Evolutionary conservation across 768 basidiomycete genomes (phyloP), one percentile per base, ranked within the genome.

Genomic region (Phanerochaete carnosa): DNA sequence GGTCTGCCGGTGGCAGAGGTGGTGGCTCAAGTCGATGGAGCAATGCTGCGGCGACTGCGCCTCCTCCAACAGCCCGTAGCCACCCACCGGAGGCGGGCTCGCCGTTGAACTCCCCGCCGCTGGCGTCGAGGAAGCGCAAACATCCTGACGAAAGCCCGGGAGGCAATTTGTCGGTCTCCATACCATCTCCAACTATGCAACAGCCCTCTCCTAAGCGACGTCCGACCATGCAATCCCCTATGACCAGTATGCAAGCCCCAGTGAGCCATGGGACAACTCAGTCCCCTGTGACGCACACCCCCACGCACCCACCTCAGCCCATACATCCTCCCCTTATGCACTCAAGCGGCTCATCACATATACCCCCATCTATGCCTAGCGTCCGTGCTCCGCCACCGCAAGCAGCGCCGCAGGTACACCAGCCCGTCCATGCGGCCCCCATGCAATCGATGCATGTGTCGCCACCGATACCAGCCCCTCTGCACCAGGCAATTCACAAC

Each of bases 51-150:
- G 68, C 69, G 1, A 64, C 70, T 3, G 71, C 69, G 1, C 67
- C 73, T 1, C 66, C 71, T 16, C 68, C 73, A 1, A 61, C 68
- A 0, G 62, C 70, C 8, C 62, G 72, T 6, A 49, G 63, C 15
- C 62, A 66, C 49, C 61, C 47, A 50, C 25, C 57, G 29, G 33
- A 58, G 45, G 29, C 30, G n/a, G 12, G 35, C 43, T 57, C 64
- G 46, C 55, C 58, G 54, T 28, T 65, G 60, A 16, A 63, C 62
- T 61, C 71, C 7, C 66, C 69, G 23, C 64, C 69, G 23, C 64
- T 65, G 12, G 59, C 60, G 1, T 57, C 68, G 12, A 65, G 73
- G 29, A 76, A 76, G 61, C 70, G 75, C 47, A 76, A 76, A 64
- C 71, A 73, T 52, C 65, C 69, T 0, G 74, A 76, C 19, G 72